These are phyloP conservation scores for Lepiota subincarnata DNA, from an alignment of 768 basidiomycete species.

Conservation along the genomic window DNA sequence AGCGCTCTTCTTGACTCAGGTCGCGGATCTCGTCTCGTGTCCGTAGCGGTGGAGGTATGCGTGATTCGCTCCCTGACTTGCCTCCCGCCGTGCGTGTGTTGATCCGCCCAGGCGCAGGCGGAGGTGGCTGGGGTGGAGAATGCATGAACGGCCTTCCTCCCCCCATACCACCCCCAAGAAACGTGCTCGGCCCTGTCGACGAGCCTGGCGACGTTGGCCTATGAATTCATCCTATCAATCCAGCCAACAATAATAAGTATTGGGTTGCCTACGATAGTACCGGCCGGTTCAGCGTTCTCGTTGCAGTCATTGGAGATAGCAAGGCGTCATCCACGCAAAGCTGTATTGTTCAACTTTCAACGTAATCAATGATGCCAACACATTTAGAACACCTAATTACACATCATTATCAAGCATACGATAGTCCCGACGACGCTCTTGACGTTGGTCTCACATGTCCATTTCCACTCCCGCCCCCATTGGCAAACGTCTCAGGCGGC, in stretches of 20 bases:
- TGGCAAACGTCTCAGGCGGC: conserved; percentile 4
- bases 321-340: not conserved
- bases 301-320: not conserved
- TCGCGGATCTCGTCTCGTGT: conserved; percentile 1
- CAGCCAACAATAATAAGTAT: too few species aligned
- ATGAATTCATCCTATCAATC: too few species aligned
- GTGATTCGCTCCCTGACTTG: conserved; percentile 1
- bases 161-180: not conserved
- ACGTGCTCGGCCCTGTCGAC: not conserved
- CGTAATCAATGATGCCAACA: not conserved
- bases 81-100: not conserved
- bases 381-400: not conserved
- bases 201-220: conserved; percentile 1
- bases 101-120: not conserved
- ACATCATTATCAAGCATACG: conserved; percentile 1
- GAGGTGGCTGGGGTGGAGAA: not conserved
- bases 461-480: conserved; percentile 5
- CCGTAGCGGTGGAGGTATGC: not conserved
- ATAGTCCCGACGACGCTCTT: conserved; percentile 3
- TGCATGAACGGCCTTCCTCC: not conserved
- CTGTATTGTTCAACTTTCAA: too few species aligned
- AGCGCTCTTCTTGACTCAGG: not conserved
- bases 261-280: too few species aligned
- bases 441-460: conserved; percentile 8
- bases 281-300: too few species aligned